Evolutionary conservation across 768 basidiomycete species (phyloP), one percentile per base, ranked within the genome.

Genomic region (Phallus indusiatus): DNA sequence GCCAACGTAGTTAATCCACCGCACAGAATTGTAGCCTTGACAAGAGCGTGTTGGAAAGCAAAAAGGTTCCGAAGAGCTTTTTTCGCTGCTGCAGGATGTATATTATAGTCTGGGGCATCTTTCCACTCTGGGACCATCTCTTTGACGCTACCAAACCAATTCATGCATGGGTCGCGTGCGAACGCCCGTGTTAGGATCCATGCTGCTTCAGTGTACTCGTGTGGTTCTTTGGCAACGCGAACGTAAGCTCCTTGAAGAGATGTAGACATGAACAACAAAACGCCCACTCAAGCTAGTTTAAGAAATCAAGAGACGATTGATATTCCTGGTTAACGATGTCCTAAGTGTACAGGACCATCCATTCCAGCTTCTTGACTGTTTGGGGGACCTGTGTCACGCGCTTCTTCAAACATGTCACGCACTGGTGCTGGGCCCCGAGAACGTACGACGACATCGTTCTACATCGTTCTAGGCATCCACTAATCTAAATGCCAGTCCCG

Each of bases 131-230:
- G 55, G 5, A 57, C 34, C 53, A 57, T 33, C 53, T 22, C 36
- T 14, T 20, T 35, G 0, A 61, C 62, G 36, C 58, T 17, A 2
- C 66, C 62, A 52, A 63, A 61, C 62, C 65, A 66, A 60, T 65
- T 65, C 63, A 64, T 64, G 18, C 54, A 14, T 6, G 67, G 65
- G 59, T 67, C 67, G 46, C 53, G 37, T 1, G 55, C 53, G 51
- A 66, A 65, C 1, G 65, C 65, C 9, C 64, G 65, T 5, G 63
- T 55, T n/a, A 60, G 61, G 12, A 62, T 57, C 18, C 42, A 34
- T 18, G 62, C 60, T 11, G 60, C 56, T 5, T 51, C 47, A 17
- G 60, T 46, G 24, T 59, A 53, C 21, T 66, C 65, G 16, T 53
- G 47, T 5, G 36, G 24, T n/a, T 22, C 22, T 2, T 7, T 28